Evolutionary conservation across 2,329 filamentous ascomycete genomes (phyloP).

Genomic region (Cladobotryum protrusum): DNA sequence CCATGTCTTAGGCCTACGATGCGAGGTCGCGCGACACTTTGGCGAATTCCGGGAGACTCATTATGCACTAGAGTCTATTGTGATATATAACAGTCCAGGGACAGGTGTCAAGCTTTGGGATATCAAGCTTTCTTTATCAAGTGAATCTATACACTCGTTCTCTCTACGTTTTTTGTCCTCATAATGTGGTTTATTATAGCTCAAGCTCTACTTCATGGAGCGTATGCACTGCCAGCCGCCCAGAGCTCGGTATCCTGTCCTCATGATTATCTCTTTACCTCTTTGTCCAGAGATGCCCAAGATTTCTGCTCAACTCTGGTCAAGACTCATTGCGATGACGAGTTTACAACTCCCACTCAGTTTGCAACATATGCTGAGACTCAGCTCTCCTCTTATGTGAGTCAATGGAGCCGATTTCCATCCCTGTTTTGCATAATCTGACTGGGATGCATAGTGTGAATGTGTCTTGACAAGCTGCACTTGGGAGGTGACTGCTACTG

Average conservation of each 20-base stretch:
- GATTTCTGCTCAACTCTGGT: constrained; percentile 26
- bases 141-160: neutral
- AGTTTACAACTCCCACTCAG: constrained; percentile 20
- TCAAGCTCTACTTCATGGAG: neutral
- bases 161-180: neutral
- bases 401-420: neutral
- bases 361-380: constrained; percentile 24
- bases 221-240: constrained; percentile 8
- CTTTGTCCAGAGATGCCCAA: constrained; percentile 20
- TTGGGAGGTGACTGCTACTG: constrained; percentile 1
- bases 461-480: constrained; percentile 19
- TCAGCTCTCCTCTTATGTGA: constrained; percentile 27
- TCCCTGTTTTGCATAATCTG: neutral
- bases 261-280: constrained; percentile 25
- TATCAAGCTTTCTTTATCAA: neutral
- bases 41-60: neutral
- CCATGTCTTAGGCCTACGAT: constrained; percentile 5
- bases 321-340: constrained; percentile 13
- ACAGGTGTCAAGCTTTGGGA: too few species aligned
- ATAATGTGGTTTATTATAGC: constrained; percentile 7
- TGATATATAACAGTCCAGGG: too few species aligned
- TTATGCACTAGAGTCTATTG: neutral
- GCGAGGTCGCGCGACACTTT: neutral
- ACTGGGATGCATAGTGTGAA: constrained; percentile 16
- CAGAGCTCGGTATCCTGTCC: constrained; percentile 16